Evolutionary conservation across 73 alveolate species (phyloP).

Genomic region (Uronychia setigera): DNA sequence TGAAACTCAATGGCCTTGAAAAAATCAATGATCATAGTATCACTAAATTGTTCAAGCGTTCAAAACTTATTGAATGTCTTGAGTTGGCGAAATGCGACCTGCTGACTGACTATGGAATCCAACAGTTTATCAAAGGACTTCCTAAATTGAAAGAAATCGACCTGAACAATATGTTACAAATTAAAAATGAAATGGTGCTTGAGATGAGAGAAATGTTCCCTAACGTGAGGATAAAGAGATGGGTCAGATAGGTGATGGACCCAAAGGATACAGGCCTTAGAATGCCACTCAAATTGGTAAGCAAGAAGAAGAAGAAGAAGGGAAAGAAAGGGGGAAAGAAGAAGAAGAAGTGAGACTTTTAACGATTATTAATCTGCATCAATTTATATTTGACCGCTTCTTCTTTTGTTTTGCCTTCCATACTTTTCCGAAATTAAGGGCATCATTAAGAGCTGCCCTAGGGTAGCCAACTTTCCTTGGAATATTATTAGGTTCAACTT

Average conservation of each 20-base stretch:
- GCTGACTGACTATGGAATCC: conserved; percentile 14
- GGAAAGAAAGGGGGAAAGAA: conserved; percentile 14
- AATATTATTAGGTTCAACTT: conserved; percentile 1
- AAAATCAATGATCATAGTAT: conserved; percentile 5
- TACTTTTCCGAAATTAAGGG: conserved; percentile 27
- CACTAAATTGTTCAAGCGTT: conserved; percentile 3
- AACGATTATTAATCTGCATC: background rate
- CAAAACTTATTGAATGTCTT: background rate
- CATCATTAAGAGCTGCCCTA: conserved; percentile 27
- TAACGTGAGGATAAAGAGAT: conserved; percentile 2
- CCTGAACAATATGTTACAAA: background rate
- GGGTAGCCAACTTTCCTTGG: conserved; percentile 28
- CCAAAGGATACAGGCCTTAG: conserved; percentile 31
- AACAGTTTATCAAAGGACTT: conserved; percentile 9
- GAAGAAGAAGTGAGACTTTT: conserved; percentile 8
- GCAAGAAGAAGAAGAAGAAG: conserved; percentile 21
- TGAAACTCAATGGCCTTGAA: conserved; percentile 5
- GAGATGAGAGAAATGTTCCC: conserved; percentile 14
- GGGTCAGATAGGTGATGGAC: conserved; percentile 5
- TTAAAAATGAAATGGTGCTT: background rate
- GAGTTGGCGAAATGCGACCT: conserved; percentile 15
- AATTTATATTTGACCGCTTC: conserved; percentile 6
- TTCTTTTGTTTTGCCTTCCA: conserved; percentile 19
- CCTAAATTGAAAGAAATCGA: conserved; percentile 2
- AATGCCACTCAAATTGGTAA: conserved; percentile 11